Conservation (phyloP, 352 stramenopile genomes). For the Pythium phragmiticola region DNA sequence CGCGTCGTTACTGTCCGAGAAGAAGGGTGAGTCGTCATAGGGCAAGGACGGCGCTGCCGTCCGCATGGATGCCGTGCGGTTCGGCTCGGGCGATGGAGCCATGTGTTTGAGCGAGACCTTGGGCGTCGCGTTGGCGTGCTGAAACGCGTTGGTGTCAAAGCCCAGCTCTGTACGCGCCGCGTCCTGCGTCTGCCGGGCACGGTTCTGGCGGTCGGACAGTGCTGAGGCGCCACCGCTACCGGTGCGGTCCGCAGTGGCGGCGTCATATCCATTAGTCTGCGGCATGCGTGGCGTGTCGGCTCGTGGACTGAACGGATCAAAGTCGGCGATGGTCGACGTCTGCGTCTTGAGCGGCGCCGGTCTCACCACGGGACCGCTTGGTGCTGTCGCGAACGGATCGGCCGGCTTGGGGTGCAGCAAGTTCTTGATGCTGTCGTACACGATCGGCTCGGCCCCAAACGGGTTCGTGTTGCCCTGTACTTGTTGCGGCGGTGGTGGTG, state of each 20-base stretch:
- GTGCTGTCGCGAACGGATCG: constrained; percentile 45
- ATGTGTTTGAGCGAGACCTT: constrained; percentile 53
- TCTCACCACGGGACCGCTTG: neutral
- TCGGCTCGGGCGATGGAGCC: constrained; percentile 11
- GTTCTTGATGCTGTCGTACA: constrained; percentile 69
- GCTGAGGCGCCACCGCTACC: constrained; percentile 24
- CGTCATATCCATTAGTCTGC: constrained; percentile 30
- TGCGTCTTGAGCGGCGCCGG: constrained; percentile 30
- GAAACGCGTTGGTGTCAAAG: constrained; percentile 55
- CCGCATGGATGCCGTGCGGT: constrained; percentile 11
- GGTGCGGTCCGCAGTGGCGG: constrained; percentile 16
- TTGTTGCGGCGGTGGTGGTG: neutral
- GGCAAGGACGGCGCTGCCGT: constrained; percentile 18
- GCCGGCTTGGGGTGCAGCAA: constrained; percentile 40
- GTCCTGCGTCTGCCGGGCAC: constrained; percentile 64
- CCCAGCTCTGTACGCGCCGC: constrained; percentile 53
- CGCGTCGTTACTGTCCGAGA: constrained; percentile 55
- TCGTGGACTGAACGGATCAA: constrained; percentile 70
- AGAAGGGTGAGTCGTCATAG: constrained; percentile 57
- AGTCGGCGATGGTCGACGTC: constrained; percentile 60
- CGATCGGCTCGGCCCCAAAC: constrained; percentile 45
- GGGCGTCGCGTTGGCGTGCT: constrained; percentile 17
- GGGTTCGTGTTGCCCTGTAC: constrained; percentile 28
- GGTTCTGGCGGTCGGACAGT: constrained; percentile 41
- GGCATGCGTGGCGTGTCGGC: constrained; percentile 47